Conservation (phyloP, 306 rosid genomes). For the Cyclanthera cordifolia region DNA sequence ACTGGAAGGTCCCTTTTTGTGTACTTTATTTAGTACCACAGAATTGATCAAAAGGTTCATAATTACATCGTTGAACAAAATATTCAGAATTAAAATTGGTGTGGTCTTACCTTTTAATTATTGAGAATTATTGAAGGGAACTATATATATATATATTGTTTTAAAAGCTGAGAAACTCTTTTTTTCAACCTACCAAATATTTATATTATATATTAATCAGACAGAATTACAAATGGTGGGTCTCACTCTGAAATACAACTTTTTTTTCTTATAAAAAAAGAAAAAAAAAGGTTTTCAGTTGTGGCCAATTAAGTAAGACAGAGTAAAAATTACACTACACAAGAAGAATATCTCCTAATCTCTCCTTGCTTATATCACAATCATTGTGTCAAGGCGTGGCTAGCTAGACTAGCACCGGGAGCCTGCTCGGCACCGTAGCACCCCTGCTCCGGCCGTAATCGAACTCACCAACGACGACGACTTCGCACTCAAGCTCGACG, state of each 20-base stretch:
- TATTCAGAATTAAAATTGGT: background rate
- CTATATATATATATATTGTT: too few species aligned
- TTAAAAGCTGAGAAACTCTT: background rate
- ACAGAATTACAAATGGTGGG: constrained; percentile 12
- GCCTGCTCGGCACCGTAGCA: constrained; percentile 53
- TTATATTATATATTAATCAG: background rate
- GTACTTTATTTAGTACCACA: constrained; percentile 10
- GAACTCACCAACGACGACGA: constrained; percentile 50
- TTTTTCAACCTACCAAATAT: background rate
- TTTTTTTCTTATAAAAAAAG: background rate
- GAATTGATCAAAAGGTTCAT: background rate
- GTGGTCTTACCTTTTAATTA: background rate
- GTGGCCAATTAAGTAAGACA: background rate
- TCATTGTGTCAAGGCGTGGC: too few species aligned
- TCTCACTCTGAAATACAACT: background rate
- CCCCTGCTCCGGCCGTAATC: constrained; percentile 58
- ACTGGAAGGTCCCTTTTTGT: background rate
- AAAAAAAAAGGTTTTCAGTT: background rate
- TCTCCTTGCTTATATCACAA: constrained; percentile 2
- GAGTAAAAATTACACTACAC: constrained; percentile 6
- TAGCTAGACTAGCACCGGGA: constrained; percentile 41
- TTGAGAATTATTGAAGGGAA: background rate
- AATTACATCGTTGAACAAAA: background rate
- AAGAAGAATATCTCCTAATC: constrained; percentile 7
- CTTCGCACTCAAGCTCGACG: constrained; percentile 73